phyloP scores from a whole-genome alignment of 169 alveolate genomes.

The Eimeria praecox region DNA sequence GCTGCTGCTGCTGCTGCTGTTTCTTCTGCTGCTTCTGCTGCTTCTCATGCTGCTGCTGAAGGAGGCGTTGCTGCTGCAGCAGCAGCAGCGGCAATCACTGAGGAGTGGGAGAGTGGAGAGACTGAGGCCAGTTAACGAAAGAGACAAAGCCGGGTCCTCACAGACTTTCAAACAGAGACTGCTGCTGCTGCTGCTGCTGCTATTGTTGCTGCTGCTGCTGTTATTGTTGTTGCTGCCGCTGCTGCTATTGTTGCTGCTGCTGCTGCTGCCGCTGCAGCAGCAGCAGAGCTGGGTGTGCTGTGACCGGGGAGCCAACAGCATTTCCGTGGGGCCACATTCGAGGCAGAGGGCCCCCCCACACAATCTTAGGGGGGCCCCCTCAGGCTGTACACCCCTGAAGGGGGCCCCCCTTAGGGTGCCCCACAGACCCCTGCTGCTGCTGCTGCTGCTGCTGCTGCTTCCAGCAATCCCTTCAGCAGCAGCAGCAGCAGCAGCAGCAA shows the following conservation, averaged over 20 bases:
- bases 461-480: not conserved
- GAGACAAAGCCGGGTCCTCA: not conserved
- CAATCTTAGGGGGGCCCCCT: not conserved
- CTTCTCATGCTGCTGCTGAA: conserved; percentile 31
- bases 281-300: not conserved
- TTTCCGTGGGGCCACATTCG: not conserved
- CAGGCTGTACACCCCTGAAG: not conserved
- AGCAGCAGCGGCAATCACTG: conserved; percentile 1
- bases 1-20: conserved; percentile 7
- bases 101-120: not conserved
- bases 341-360: conserved; percentile 22
- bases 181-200: conserved; percentile 49
- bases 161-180: not conserved
- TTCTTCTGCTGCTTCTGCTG: conserved; percentile 31
- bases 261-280: not conserved
- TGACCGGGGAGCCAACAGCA: not conserved
- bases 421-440: not conserved
- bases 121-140: not conserved
- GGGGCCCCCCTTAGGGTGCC: not conserved
- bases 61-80: conserved; percentile 18
- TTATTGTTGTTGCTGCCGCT: conserved; percentile 6
- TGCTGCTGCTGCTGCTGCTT: conserved; percentile 33
- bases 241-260: conserved; percentile 40
- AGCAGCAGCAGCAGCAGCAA: conserved; percentile 20
- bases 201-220: conserved; percentile 57